Evolutionary conservation across 176 grass and related monocot genomes (phyloP), one percentile per base, ranked within the genome.

Genomic region (Dendrocalamus sinicus): DNA sequence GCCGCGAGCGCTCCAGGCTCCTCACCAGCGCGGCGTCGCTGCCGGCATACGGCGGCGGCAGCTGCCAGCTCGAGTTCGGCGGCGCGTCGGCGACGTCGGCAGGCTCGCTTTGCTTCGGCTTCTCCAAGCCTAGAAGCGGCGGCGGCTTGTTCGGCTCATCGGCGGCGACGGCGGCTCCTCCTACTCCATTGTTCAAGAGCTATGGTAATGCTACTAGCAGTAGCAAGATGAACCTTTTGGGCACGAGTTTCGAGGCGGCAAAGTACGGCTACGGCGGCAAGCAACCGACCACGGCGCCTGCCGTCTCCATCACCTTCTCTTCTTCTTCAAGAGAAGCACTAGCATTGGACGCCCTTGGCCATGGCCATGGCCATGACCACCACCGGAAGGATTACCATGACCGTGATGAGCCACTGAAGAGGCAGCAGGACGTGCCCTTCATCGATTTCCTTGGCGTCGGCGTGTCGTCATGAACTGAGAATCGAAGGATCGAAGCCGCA

Each of bases 381-480:
- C 79, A 12, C 20, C 53, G 23, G 73, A 88, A 55, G 44, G 76
- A 88, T 45, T 54, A 48, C 46, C 52, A 37, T 8, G 76, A 7
- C 14, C 3, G 59, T 6, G 75, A 70, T 12, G 69, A 44, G 9
- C 1, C 72, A 20, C 0, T 61, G 77, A 77, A 54, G 55, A 50
- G 28, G 45, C 86, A 70, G 71, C 65, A 81, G 68, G 79, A 75
- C 60, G 68, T 75, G 60, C 90, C 74, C n/a, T 92, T 86, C 86
- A 83, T 92, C 22, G 87, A 92, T 61, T 92, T 92, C 80, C 79
- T 92, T 19, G 90, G 90, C 55, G 87, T 92, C 69, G 89, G 89
- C 28, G 86, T 91, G 23, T 85, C 86, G 8, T 76, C 76, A 3
- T 85, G 52, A 81, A 68, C 23, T 9, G 47, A 3, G 15, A 14